Conservation (phyloP, 1,284 basidiomycete species). For the Papiliotrema terrestris region DNA sequence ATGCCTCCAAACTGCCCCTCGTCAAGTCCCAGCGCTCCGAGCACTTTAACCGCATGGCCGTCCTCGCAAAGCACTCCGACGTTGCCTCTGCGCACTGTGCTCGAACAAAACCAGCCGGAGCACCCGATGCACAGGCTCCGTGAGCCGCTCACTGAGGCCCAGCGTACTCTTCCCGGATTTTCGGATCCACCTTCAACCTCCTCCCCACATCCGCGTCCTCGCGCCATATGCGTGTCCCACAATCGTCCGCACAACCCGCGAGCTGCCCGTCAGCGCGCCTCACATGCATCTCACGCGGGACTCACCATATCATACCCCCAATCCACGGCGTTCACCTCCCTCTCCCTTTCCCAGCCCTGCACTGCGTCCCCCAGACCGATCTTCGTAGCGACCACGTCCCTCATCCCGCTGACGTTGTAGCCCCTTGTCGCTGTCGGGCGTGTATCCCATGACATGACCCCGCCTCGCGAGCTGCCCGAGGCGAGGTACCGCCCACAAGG, state of each 20-base stretch:
- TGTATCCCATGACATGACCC: conserved; percentile 43
- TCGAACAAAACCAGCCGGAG: no score
- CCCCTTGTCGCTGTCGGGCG: background rate
- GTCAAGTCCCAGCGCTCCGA: no score
- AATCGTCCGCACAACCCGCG: conserved; percentile 43
- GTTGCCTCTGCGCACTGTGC: no score
- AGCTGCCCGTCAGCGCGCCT: conserved; percentile 21
- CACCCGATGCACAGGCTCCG: no score
- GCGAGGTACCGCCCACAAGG: conserved; percentile 42
- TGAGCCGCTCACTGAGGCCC: conserved; percentile 7
- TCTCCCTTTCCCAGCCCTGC: conserved; percentile 7
- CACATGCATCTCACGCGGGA: background rate
- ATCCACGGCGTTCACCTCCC: conserved; percentile 44
- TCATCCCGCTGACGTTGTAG: background rate
- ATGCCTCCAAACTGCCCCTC: no score
- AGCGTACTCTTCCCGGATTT: conserved; percentile 16
- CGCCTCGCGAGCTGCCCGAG: conserved; percentile 36
- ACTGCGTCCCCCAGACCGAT: conserved; percentile 10
- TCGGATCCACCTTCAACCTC: conserved; percentile 16
- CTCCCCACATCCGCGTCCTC: conserved; percentile 18
- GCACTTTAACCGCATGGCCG: no score
- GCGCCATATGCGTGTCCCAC: conserved; percentile 42
- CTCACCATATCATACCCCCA: conserved; percentile 47
- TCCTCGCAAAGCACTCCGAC: no score
- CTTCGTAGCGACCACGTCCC: conserved; percentile 15